Conservation (phyloP, 2,329 filamentous ascomycete genomes). For the Scytalidium sp. region DNA sequence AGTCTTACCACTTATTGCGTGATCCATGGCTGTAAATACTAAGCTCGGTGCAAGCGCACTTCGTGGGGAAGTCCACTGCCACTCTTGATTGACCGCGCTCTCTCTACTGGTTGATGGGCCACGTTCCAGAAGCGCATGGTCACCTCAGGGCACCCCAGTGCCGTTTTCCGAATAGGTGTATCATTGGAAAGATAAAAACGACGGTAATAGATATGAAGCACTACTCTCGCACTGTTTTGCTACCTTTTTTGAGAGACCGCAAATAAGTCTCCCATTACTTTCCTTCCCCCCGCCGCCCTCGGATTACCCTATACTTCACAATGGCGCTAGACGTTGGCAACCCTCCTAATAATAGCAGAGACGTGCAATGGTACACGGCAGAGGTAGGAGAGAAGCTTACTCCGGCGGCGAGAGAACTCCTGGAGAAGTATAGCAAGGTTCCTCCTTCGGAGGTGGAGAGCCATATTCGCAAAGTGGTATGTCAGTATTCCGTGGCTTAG, state of each 20-base stretch:
- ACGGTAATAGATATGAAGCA: too few relatives aligned
- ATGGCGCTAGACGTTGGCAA: not conserved
- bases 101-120: not conserved
- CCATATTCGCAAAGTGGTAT: constrained; percentile 12
- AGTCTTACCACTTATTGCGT: not conserved
- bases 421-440: constrained; percentile 16
- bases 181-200: too few relatives aligned
- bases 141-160: not conserved
- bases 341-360: constrained; percentile 16
- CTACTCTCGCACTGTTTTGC: too few relatives aligned
- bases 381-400: constrained; percentile 5
- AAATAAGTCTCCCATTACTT: too few relatives aligned
- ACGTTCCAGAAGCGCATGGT: not conserved
- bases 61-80: too few relatives aligned
- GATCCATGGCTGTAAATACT: not conserved
- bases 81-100: too few relatives aligned
- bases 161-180: not conserved
- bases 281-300: too few relatives aligned
- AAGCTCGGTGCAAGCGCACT: too few relatives aligned
- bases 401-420: constrained; percentile 5
- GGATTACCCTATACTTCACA: too few relatives aligned
- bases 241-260: too few relatives aligned
- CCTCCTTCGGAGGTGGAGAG: constrained; percentile 8
- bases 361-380: constrained; percentile 11
- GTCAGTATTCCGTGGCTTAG: too few relatives aligned